Percentiles rank a stretch among this genome's conserved stretches.
Evolutionary conservation across 1,284 basidiomycete species (phyloP).

Genomic region (Bondarzewia mesenterica): DNA sequence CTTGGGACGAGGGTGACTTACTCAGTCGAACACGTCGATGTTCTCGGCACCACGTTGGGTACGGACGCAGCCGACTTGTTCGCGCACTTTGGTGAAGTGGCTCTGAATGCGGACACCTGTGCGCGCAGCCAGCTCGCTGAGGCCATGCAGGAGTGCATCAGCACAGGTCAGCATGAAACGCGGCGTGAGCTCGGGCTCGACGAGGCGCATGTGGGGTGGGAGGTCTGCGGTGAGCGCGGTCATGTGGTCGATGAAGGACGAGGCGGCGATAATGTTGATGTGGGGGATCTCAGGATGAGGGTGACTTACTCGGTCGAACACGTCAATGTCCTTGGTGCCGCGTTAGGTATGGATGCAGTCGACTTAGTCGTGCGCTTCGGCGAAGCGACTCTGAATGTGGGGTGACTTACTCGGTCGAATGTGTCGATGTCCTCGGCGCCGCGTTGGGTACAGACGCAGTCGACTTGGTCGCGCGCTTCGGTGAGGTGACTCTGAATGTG

Average conservation of each 20-base stretch:
- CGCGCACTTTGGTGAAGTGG: conserved; percentile 70
- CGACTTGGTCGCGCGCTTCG: too few relatives aligned
- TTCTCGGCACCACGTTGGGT: conserved; percentile 55
- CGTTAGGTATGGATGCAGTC: too few relatives aligned
- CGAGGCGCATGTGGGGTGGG: conserved; percentile 38
- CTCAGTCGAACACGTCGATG: conserved; percentile 65
- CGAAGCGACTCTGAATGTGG: too few relatives aligned
- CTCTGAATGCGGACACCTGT: conserved; percentile 52
- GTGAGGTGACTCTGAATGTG: too few relatives aligned
- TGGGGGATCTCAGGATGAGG: too few relatives aligned
- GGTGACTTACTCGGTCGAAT: too few relatives aligned
- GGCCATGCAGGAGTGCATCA: conserved; percentile 48
- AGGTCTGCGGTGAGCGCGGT: conserved; percentile 30
- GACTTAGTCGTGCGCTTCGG: too few relatives aligned
- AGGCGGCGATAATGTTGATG: conserved; percentile 41
- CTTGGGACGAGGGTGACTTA: conserved; percentile 19
- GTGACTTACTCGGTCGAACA: too few relatives aligned
- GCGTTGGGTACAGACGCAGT: too few relatives aligned
- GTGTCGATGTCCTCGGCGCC: too few relatives aligned
- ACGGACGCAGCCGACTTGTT: conserved; percentile 65
- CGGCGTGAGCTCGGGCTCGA: conserved; percentile 77
- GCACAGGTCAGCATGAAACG: conserved; percentile 80
- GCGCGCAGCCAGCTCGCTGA: conserved; percentile 44
- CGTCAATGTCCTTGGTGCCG: too few relatives aligned
- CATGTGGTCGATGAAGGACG: conserved; percentile 50